These are phyloP conservation scores for Madurella mycetomatis DNA, from an alignment of 2,329 filamentous ascomycete genomes.

Conservation along the genomic window DNA sequence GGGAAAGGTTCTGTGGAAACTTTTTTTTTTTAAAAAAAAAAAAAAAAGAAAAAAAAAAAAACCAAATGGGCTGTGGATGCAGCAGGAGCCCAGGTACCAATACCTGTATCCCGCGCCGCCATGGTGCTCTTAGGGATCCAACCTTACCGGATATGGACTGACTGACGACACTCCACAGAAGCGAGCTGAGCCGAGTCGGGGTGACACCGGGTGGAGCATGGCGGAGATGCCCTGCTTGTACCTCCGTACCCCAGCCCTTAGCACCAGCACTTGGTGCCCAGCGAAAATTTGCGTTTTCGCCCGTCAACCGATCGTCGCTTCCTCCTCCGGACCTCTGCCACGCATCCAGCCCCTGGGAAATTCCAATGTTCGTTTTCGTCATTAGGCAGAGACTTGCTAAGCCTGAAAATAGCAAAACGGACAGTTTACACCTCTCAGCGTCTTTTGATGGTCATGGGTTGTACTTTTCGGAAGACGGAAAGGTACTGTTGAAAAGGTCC, in stretches of 20 bases:
- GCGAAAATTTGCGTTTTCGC: slow-evolving; percentile 9
- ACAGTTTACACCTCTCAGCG: too few relatives aligned
- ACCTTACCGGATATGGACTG: background rate
- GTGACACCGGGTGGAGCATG: background rate
- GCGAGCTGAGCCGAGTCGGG: slow-evolving; percentile 11
- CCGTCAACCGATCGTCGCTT: background rate
- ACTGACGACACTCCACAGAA: slow-evolving; percentile 22
- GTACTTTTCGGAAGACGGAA: too few relatives aligned
- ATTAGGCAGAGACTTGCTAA: too few relatives aligned
- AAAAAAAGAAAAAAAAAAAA: too few relatives aligned
- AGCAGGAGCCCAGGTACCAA: background rate
- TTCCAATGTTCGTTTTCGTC: too few relatives aligned
- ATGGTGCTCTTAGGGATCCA: background rate
- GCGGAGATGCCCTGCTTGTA: too few relatives aligned
- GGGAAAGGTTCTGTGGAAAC: background rate
- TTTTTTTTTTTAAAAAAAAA: too few relatives aligned
- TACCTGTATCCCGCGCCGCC: background rate
- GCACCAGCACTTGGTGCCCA: slow-evolving; percentile 8
- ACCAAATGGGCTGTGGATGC: too few relatives aligned
- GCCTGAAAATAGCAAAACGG: too few relatives aligned
- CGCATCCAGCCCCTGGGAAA: background rate
- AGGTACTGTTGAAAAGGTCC: too few relatives aligned
- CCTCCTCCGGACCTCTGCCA: background rate
- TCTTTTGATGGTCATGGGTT: too few relatives aligned
- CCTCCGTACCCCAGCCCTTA: background rate